Evolutionary conservation across 371 early-diverging fungal genomes (phyloP), one percentile per base, ranked within the genome.

Genomic region (Mortierella sp.): DNA sequence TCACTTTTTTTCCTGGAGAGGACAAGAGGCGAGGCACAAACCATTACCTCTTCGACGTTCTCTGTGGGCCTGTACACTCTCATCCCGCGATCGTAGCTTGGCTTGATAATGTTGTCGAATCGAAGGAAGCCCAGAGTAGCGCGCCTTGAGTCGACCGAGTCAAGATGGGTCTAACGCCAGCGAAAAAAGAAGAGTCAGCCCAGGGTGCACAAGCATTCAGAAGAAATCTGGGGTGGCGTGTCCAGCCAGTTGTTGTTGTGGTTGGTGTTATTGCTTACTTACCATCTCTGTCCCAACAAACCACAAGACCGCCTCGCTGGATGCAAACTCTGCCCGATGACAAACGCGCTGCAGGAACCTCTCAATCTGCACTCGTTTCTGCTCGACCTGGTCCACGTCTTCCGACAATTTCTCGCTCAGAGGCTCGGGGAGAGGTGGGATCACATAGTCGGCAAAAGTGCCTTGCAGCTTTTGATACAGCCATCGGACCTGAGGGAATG

Each of bases 211-310:
- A 50, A 53, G 43, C 28, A 67, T 5, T 31, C 54, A 43, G 14
- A 50, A 55, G 24, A 46, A 37, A 31, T 40, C 51, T 73, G 55
- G 54, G 73, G 54, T 31, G 55, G 54, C 43, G n/a, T 37, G 31
- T 16, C n/a, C 43, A 73, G 34, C 16, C 14, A 46, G 51, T 21
- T 40, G 6, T 40, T 40, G 43, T 40, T 40, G 43, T 40, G 43
- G 43, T 6, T 40, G 43, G 43, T 40, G 43, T 4, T 40, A 6
- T 40, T 40, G 43, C 43, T 40, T 2, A 40, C 72, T 80, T 91
- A 93, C 93, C 93, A 93, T 92, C 46, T 93, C 92, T 77, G 87
- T 89, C 71, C 92, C 92, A 72, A 93, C 73, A 82, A 93, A 93
- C 84, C 90, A 90, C 9, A 88, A 76, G 51, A 91, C 90, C 37